Conservation (phyloP, 2,329 filamentous ascomycete genomes). For the Stylonectria norvegica region DNA sequence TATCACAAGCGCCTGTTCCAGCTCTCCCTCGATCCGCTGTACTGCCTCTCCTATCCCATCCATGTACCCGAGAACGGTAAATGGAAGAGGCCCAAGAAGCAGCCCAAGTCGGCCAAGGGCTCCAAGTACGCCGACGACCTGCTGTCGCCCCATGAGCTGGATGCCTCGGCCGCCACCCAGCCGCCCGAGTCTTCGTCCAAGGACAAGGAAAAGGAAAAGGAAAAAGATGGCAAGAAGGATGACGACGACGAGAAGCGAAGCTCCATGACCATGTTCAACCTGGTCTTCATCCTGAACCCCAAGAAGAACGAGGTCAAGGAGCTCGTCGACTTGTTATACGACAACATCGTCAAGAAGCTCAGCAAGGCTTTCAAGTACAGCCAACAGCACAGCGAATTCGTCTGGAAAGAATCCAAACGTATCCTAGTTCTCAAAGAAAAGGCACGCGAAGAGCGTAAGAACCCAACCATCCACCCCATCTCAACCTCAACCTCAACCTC, state of each 20-base stretch:
- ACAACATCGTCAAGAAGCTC: slow-evolving; percentile 86
- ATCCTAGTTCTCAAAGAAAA: slow-evolving; percentile 80
- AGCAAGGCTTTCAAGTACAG: slow-evolving; percentile 91
- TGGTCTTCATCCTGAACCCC: slow-evolving; percentile 87
- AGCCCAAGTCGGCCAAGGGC: slow-evolving; percentile 39
- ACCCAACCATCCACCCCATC: slow-evolving; percentile 8
- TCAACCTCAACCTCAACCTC: not conserved
- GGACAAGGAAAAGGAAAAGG: slow-evolving; percentile 29
- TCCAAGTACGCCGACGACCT: slow-evolving; percentile 34
- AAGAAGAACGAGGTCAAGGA: slow-evolving; percentile 72
- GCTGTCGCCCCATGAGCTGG: slow-evolving; percentile 27
- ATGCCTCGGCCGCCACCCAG: slow-evolving; percentile 20
- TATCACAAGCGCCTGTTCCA: slow-evolving; percentile 83
- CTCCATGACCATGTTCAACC: slow-evolving; percentile 94
- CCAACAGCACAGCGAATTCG: slow-evolving; percentile 84
- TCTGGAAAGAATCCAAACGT: slow-evolving; percentile 84
- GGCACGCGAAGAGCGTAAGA: slow-evolving; percentile 65
- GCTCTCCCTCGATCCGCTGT: slow-evolving; percentile 73
- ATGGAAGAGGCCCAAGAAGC: slow-evolving; percentile 67
- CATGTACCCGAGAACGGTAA: slow-evolving; percentile 75
- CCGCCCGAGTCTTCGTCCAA: slow-evolving; percentile 24
- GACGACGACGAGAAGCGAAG: slow-evolving; percentile 58
- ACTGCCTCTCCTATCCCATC: slow-evolving; percentile 79
- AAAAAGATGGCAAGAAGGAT: slow-evolving; percentile 42
- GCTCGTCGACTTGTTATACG: slow-evolving; percentile 73